These are phyloP conservation scores for Diplodia seriata DNA, from an alignment of 2,329 filamentous ascomycete genomes.

Conservation along the genomic window DNA sequence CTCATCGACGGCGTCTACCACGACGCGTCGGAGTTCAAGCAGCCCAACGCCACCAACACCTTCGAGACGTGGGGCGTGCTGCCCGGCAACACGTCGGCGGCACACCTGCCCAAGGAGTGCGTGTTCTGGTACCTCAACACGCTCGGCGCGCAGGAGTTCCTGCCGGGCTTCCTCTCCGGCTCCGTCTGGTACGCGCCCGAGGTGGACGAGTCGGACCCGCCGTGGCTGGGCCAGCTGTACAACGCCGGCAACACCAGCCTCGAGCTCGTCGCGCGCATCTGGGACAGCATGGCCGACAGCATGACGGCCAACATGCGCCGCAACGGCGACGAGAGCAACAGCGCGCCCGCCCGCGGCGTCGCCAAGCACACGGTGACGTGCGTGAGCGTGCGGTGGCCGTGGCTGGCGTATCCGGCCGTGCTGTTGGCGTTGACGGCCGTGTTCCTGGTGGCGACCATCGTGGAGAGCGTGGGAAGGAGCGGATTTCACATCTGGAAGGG, in stretches of 20 bases:
- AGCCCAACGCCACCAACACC: conserved; percentile 1
- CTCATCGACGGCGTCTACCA: not conserved
- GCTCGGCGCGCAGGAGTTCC: not conserved
- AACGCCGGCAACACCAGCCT: not conserved
- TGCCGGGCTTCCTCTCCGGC: conserved; percentile 2
- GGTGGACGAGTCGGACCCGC: not conserved
- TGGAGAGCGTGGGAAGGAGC: not conserved
- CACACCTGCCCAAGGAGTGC: conserved; percentile 12
- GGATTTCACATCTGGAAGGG: not conserved
- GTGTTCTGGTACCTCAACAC: not conserved
- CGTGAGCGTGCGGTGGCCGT: conserved; percentile 4
- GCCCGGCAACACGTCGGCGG: not conserved
- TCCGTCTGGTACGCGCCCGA: not conserved
- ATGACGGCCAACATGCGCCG: conserved; percentile 12
- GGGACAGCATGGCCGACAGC: conserved; percentile 5
- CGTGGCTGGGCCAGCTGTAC: conserved; percentile 3
- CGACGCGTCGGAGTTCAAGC: not conserved
- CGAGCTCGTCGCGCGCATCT: not conserved
- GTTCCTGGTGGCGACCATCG: not conserved
- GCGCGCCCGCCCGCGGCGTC: not conserved
- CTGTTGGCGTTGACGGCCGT: not conserved
- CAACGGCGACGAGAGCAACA: conserved; percentile 1
- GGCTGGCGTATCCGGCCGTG: not conserved
- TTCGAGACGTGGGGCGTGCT: not conserved
- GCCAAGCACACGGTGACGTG: not conserved